Conservation (phyloP, 1,284 basidiomycete species). For the Peniophora sp. region DNA sequence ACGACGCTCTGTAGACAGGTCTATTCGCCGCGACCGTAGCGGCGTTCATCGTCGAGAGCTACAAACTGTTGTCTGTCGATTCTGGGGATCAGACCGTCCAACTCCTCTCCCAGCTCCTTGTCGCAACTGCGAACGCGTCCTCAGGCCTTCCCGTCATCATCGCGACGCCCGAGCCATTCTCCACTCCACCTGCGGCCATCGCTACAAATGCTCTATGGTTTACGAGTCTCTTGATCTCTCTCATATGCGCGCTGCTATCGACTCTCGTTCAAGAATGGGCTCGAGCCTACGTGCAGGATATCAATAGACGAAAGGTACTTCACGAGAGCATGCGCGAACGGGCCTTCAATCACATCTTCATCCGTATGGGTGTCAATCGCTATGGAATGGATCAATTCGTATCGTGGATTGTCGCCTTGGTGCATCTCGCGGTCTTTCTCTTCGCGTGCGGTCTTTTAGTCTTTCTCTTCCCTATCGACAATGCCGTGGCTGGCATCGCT, state of each 20-base stretch:
- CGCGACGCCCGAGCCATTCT: neutral
- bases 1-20: constrained; percentile 19
- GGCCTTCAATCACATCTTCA: constrained; percentile 16
- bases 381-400: constrained; percentile 30
- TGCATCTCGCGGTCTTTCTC: constrained; percentile 31
- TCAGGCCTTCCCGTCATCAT: neutral
- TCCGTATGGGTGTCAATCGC: constrained; percentile 25
- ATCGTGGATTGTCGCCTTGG: constrained; percentile 28
- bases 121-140: constrained; percentile 10
- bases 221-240: constrained; percentile 17
- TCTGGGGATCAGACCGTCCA: constrained; percentile 21
- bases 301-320: constrained; percentile 23
- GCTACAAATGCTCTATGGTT: constrained; percentile 32
- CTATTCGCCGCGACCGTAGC: constrained; percentile 39
- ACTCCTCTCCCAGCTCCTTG: constrained; percentile 21
- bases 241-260: constrained; percentile 17
- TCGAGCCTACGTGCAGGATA: constrained; percentile 18
- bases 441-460: constrained; percentile 33
- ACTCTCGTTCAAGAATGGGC: constrained; percentile 21
- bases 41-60: constrained; percentile 35
- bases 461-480: constrained; percentile 28
- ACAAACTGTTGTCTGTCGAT: constrained; percentile 27
- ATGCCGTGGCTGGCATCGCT: constrained; percentile 23
- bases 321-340: constrained; percentile 30
- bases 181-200: constrained; percentile 13